phyloP scores from a whole-genome alignment of 805 yeast species.

The Suhomyces sp. region DNA sequence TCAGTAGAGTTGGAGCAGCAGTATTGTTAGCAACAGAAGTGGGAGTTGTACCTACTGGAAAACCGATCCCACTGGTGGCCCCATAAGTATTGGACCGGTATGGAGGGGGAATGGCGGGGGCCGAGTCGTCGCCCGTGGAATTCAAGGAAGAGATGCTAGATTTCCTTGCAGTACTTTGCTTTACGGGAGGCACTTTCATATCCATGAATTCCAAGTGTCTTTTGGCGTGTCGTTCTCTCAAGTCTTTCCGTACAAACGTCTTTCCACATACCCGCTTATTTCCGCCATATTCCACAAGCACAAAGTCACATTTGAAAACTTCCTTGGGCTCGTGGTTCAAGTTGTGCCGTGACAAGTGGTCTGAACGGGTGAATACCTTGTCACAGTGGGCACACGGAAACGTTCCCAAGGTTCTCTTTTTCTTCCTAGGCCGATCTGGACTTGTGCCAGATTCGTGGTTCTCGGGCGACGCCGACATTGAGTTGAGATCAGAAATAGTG shows the following conservation, averaged over 20 bases:
- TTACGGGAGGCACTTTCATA: not conserved
- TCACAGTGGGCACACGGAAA: conserved; percentile 43
- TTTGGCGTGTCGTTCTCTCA: conserved; percentile 41
- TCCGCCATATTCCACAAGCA: conserved; percentile 39
- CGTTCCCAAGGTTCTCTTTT: conserved; percentile 28
- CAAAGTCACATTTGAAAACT: conserved; percentile 55
- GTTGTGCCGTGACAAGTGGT: conserved; percentile 63
- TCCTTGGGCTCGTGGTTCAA: conserved; percentile 56
- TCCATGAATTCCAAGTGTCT: conserved; percentile 23
- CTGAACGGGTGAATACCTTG: conserved; percentile 58
- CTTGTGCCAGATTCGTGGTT: not conserved
- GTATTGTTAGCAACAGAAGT: not conserved
- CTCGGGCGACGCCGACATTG: not conserved
- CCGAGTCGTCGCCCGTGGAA: conserved; percentile 1
- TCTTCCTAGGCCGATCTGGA: conserved; percentile 13
- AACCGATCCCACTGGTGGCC: no score
- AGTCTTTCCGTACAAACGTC: conserved; percentile 62
- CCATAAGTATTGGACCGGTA: not conserved
- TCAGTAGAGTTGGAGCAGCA: conserved; percentile 2
- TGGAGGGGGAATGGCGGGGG: not conserved
- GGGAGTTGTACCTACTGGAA: not conserved
- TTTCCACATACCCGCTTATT: conserved; percentile 48
- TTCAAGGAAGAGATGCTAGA: not conserved
- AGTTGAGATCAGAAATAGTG: no score
- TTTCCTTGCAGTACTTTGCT: not conserved